phyloP scores from a whole-genome alignment of 441 rosid genomes.

The Erysimum cheiri region DNA sequence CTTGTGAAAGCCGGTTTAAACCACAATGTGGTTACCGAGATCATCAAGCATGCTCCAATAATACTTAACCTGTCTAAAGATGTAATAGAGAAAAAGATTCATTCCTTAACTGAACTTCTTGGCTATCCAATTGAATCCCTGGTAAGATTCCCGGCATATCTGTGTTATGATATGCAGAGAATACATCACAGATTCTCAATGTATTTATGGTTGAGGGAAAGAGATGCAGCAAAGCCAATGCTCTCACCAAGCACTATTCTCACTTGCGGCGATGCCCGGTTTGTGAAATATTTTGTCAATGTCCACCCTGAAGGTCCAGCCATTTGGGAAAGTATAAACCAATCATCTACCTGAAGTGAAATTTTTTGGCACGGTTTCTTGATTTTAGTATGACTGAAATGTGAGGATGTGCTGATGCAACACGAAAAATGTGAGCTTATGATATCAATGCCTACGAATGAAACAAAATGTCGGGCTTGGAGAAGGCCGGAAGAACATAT shows the following conservation, averaged over 20 bases:
- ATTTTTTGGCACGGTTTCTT: conserved; percentile 6
- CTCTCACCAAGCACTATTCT: conserved; percentile 71
- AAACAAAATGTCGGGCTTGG: conserved; percentile 10
- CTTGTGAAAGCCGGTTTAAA: conserved; percentile 74
- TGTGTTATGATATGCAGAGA: conserved; percentile 73
- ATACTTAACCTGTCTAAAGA: conserved; percentile 79
- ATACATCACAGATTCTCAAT: conserved; percentile 68
- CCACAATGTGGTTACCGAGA: conserved; percentile 49
- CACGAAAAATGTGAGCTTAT: neutral
- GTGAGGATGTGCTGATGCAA: conserved; percentile 14
- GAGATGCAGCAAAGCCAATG: conserved; percentile 61
- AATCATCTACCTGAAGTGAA: conserved; percentile 43
- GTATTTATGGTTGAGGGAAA: conserved; percentile 73
- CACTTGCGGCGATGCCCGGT: conserved; percentile 74
- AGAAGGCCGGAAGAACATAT: conserved; percentile 14
- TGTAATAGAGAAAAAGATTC: conserved; percentile 69
- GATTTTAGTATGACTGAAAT: conserved; percentile 3
- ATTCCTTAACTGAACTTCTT: conserved; percentile 54
- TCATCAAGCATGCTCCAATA: conserved; percentile 68
- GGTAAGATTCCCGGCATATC: conserved; percentile 67
- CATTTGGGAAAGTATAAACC: conserved; percentile 69
- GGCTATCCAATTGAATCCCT: conserved; percentile 63
- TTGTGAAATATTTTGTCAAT: conserved; percentile 66
- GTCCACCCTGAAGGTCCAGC: conserved; percentile 76
- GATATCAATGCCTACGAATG: conserved; percentile 13